These are phyloP conservation scores for Lentinula boryana DNA, from an alignment of 768 basidiomycete genomes.

Conservation along the genomic window DNA sequence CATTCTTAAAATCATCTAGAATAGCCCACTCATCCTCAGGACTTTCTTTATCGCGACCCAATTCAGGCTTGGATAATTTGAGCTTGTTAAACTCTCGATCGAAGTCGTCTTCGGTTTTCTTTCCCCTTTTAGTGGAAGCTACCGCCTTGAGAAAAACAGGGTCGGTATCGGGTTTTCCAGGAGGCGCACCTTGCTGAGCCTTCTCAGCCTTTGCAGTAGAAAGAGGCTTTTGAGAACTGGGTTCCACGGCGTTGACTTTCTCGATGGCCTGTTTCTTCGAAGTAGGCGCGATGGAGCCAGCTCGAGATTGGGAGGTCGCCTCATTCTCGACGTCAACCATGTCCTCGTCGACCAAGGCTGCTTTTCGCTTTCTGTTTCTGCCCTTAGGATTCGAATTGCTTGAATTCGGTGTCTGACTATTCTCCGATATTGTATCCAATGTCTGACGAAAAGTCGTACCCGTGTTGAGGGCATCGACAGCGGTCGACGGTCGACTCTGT, in stretches of 20 bases:
- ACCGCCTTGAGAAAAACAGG: constrained; percentile 64
- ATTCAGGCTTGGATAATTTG: constrained; percentile 61
- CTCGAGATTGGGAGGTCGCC: constrained; percentile 5
- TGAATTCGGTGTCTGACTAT: constrained; percentile 20
- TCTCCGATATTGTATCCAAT: constrained; percentile 19
- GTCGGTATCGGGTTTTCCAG: constrained; percentile 61
- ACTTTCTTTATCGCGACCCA: constrained; percentile 3
- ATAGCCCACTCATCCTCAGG: constrained; percentile 48
- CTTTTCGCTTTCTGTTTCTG: constrained; percentile 36
- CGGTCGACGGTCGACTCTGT: constrained; percentile 10
- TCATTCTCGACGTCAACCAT: constrained; percentile 22
- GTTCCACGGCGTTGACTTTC: constrained; percentile 27
- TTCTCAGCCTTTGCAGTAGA: constrained; percentile 16
- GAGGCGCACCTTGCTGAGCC: constrained; percentile 23
- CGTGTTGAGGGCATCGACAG: constrained; percentile 21
- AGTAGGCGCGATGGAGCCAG: constrained; percentile 13
- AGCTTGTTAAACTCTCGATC: constrained; percentile 79
- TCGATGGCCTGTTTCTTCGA: constrained; percentile 41
- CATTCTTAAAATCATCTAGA: constrained; percentile 62
- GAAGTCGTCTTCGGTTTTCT: constrained; percentile 61
- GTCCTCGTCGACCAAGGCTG: constrained; percentile 30
- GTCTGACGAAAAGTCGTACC: not conserved
- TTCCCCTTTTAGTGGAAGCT: constrained; percentile 65
- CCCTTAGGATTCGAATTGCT: constrained; percentile 8
- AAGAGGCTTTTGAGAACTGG: constrained; percentile 17